phyloP scores from a whole-genome alignment of 2,329 filamentous ascomycete species.

The Periconia sp. region DNA sequence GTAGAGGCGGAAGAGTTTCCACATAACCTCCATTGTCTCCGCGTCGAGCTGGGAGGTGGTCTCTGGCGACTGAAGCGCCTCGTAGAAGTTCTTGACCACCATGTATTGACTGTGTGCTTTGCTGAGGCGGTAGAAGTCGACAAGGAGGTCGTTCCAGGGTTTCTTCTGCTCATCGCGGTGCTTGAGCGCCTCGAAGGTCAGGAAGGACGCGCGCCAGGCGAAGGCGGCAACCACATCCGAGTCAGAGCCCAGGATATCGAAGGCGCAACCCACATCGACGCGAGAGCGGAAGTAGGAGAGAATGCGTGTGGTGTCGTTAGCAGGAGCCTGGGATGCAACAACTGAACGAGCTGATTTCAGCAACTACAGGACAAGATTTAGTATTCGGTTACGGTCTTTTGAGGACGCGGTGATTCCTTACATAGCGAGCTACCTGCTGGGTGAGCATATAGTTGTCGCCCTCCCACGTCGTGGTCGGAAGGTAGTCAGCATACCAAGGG shows the following conservation, averaged over 20 bases:
- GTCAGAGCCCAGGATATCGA: slow-evolving; percentile 74
- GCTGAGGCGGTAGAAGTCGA: slow-evolving; percentile 78
- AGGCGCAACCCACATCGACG: slow-evolving; percentile 73
- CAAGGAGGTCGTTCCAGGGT: slow-evolving; percentile 73
- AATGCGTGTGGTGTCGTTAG: slow-evolving; percentile 73
- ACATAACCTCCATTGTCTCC: slow-evolving; percentile 64
- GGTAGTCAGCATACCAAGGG: slow-evolving; percentile 75
- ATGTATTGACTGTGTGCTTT: slow-evolving; percentile 80
- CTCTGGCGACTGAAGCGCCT: slow-evolving; percentile 64
- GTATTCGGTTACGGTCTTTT: too few relatives aligned
- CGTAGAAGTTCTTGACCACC: slow-evolving; percentile 81
- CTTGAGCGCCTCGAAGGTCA: slow-evolving; percentile 77
- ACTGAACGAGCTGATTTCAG: slow-evolving; percentile 77
- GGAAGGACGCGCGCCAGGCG: slow-evolving; percentile 74
- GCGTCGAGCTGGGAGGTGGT: slow-evolving; percentile 62
- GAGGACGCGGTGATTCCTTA: slow-evolving; percentile 41
- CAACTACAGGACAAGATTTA: slow-evolving; percentile 49
- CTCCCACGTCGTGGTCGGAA: slow-evolving; percentile 75
- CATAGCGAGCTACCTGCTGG: slow-evolving; percentile 77
- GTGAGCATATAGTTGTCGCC: slow-evolving; percentile 85
- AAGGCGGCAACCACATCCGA: slow-evolving; percentile 75
- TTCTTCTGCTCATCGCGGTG: slow-evolving; percentile 77
- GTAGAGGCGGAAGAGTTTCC: slow-evolving; percentile 71
- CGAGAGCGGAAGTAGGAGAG: slow-evolving; percentile 69
- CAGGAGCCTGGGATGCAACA: slow-evolving; percentile 66